Base-by-base conservation (phyloP, 306 rosid species). In the Trifolium dubium region DNA sequence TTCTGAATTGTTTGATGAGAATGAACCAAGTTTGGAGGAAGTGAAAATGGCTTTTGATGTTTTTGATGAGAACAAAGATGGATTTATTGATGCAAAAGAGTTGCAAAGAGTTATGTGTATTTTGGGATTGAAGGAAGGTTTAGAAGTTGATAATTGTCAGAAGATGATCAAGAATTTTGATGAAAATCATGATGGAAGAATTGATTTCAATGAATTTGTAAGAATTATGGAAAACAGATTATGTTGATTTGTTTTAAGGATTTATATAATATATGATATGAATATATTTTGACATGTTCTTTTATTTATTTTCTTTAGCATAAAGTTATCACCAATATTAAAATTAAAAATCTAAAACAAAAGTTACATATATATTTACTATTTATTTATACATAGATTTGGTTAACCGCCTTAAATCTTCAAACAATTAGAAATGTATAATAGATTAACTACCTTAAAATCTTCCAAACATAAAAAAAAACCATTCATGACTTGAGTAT, bases 31-130 rank as follows among this genome's bases (percentile, higher is more conserved):
- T 72, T 59, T 91, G 66, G 91, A 82, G 72, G 98, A 94, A 78
- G 77, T 94, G 76, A 94, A 91, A 75, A 85, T 86, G 68, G 96
- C 97, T 77, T 94, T 94, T 73, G 86, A 91, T 76, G 94, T 91
- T 53, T 91, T 86, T 80, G 98, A 94, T 84, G 74, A 70, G 80
- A 94, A 91, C 79, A 74, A 78, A 75, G 96, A 94, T 82, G 96
- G 96, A 10, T 87, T 85, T 58, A 87, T 94, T 55, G 97, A 87
- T 82, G 96, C 83, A 23, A 11, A 18, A 72, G 98, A 94, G 56
- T 76, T 94, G 86, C 87, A 88, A 72, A 83, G 88, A 75, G 90
- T 88, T 76, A 74, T 94, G 6, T 46, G 83, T 15, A 30, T 78
- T 15, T 56, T 94, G 83, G 95, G 90, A 8, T 80, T 92, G 15